Evolutionary conservation across 2,329 filamentous ascomycete species (phyloP), one percentile per base, ranked within the genome.

Genomic region (Pseudopithomyces maydicus): DNA sequence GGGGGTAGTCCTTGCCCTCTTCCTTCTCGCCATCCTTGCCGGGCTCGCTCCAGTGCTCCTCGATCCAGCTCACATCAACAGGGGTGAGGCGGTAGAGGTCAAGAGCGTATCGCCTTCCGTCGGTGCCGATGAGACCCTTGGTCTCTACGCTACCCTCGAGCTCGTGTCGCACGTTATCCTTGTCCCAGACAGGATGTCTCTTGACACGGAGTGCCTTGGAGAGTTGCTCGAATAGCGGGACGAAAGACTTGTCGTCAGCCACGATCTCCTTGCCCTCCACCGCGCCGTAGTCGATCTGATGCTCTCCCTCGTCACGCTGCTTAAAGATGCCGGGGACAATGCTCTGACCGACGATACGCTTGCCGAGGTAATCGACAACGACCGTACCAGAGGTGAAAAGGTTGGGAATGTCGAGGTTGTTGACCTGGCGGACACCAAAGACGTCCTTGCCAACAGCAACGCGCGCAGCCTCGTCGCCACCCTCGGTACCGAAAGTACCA

Each of bases 261-360:
- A 99, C 91, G 23, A 96, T 86, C 65, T 99, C 95, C 79, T 96
- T 97, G 64, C 96, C 95, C 74, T 99, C 95, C 32, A 98, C 95
- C 64, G 94, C 95, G 73, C 95, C 95, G 72, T 99, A 99, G 75
- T 99, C 95, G 67, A 99, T 98, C 77, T 98, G 95, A 78, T 97
- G 95, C 85, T 99, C 95, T 51, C 93, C 95, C 29, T 93, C 92
- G 71, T 98, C 95, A 35, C 94, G 88, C 80, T 98, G 95, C 82
- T 97, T 98, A 85, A 99, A 99, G 71, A 99, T 99, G 57, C 95
- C 96, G 5, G 95, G 95, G 17, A 99, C 95, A 63, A 99, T 97
- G 71, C 93, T 98, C 80, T 99, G 95, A 35, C 92, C 95, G 52
- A 99, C 95, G 67, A 99, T 90, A 63, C 95, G 92, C 83, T 96